Conservation (phyloP, 352 stramenopile genomes). For the Lagenidium giganteum region DNA sequence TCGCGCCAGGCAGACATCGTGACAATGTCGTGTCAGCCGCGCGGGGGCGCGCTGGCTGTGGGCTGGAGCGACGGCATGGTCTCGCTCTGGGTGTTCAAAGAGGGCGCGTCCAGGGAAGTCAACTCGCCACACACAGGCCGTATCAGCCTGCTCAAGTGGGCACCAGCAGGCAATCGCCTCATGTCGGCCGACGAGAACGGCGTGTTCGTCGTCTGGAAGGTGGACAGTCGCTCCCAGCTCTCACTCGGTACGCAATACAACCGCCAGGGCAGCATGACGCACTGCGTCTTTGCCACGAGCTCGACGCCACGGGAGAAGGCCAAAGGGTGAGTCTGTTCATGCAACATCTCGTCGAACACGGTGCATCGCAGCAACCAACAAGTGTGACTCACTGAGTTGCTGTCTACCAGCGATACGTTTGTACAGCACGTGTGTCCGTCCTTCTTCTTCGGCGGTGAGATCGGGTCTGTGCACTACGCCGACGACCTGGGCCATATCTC, state of each 20-base stretch:
- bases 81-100: constrained; percentile 77
- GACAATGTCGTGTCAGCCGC: constrained; percentile 86
- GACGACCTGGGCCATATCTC: constrained; percentile 92
- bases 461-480: constrained; percentile 85
- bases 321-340: no score
- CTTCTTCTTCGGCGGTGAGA: constrained; percentile 94
- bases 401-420: constrained; percentile 31
- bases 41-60: constrained; percentile 63
- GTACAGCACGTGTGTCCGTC: constrained; percentile 58
- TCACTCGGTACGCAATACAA: constrained; percentile 79
- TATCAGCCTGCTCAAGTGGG: constrained; percentile 86
- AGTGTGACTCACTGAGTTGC: not conserved
- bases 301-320: constrained; percentile 29
- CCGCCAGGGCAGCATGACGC: constrained; percentile 82
- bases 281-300: constrained; percentile 79
- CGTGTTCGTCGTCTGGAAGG: constrained; percentile 82
- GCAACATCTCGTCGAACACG: not conserved
- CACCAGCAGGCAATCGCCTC: constrained; percentile 78
- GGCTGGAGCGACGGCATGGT: constrained; percentile 86
- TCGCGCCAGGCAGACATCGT: constrained; percentile 63
- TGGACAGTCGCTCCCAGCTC: constrained; percentile 75
- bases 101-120: constrained; percentile 61
- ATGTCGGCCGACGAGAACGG: constrained; percentile 88
- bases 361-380: constrained; percentile 12
- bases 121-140: constrained; percentile 78